A percentile compares a stretch with the other conserved stretches of the same genome.
Evolutionary conservation across 2,329 filamentous ascomycete genomes (phyloP).

Genomic region (Fusarium sp.): DNA sequence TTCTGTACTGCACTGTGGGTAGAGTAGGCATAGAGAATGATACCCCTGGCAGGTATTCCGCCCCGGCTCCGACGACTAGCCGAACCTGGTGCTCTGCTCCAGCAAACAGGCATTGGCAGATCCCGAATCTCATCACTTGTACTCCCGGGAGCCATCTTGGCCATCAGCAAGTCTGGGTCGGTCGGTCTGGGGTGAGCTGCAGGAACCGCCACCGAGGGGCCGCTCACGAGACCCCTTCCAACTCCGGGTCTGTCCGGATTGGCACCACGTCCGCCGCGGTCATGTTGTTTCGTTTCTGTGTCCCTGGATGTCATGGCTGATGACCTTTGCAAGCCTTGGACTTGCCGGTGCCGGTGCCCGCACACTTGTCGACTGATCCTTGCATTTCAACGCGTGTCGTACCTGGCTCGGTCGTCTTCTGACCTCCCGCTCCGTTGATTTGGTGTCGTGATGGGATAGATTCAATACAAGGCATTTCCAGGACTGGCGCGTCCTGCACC

Average conservation of each 20-base stretch:
- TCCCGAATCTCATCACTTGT: constrained; percentile 27
- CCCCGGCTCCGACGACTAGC: constrained; percentile 34
- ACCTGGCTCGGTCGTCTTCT: constrained; percentile 32
- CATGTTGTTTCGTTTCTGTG: constrained; percentile 30
- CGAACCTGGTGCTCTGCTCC: constrained; percentile 19
- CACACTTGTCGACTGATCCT: constrained; percentile 35
- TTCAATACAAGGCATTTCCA: constrained; percentile 1
- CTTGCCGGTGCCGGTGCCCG: constrained; percentile 16
- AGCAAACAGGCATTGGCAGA: constrained; percentile 24
- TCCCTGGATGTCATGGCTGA: constrained; percentile 18
- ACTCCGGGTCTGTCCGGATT: constrained; percentile 44
- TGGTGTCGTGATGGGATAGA: constrained; percentile 9
- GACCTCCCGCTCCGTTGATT: constrained; percentile 23
- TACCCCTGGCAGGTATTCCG: constrained; percentile 7
- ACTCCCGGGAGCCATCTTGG: constrained; percentile 7
- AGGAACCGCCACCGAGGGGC: constrained; percentile 41
- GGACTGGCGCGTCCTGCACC: background rate
- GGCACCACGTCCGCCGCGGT: constrained; percentile 40
- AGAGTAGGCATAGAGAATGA: background rate
- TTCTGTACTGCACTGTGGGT: background rate
- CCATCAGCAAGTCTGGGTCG: constrained; percentile 14
- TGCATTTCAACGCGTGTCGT: constrained; percentile 35
- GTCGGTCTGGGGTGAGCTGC: constrained; percentile 38
- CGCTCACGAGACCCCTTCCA: constrained; percentile 41
- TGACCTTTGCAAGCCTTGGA: constrained; percentile 3